phyloP scores from a whole-genome alignment of 441 rosid genomes.

The Pelargonium citronellum region DNA sequence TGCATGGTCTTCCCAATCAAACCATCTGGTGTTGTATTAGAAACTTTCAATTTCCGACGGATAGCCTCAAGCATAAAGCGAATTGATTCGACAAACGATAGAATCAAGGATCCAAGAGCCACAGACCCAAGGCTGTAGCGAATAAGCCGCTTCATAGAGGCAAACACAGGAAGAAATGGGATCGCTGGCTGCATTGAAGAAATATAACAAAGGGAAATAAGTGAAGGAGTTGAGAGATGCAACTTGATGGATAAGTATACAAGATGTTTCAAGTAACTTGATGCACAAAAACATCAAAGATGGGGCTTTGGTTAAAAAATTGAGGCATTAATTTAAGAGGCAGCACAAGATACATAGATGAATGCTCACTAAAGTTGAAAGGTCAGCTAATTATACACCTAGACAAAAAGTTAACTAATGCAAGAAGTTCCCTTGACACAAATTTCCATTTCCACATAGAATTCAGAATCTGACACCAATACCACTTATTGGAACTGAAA shows the following conservation, averaged over 20 bases:
- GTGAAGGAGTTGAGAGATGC: no score
- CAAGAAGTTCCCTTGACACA: not conserved
- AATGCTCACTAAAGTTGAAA: not conserved
- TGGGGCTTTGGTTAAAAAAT: not conserved
- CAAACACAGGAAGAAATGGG: slow-evolving; percentile 86
- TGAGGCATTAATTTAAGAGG: not conserved
- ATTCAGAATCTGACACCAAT: not conserved
- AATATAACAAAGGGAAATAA: slow-evolving; percentile 4
- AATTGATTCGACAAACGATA: slow-evolving; percentile 84
- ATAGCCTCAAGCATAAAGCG: slow-evolving; percentile 81
- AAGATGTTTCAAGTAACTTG: not conserved
- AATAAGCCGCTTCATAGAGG: slow-evolving; percentile 85
- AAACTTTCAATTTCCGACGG: slow-evolving; percentile 67
- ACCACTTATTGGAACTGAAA: not conserved
- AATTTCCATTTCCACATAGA: not conserved
- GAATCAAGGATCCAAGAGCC: slow-evolving; percentile 85
- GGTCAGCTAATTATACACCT: not conserved
- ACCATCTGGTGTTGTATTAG: slow-evolving; percentile 48
- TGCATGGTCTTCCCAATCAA: slow-evolving; percentile 49
- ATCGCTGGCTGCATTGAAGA: slow-evolving; percentile 63
- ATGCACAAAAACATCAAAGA: not conserved
- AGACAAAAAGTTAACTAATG: not conserved
- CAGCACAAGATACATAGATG: not conserved
- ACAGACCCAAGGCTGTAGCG: slow-evolving; percentile 88
- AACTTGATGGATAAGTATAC: not conserved